A percentile compares a stretch with the other conserved stretches of the same genome.
phyloP scores from a whole-genome alignment of 164 flowering plant species.

The Liquidambar formosana region DNA sequence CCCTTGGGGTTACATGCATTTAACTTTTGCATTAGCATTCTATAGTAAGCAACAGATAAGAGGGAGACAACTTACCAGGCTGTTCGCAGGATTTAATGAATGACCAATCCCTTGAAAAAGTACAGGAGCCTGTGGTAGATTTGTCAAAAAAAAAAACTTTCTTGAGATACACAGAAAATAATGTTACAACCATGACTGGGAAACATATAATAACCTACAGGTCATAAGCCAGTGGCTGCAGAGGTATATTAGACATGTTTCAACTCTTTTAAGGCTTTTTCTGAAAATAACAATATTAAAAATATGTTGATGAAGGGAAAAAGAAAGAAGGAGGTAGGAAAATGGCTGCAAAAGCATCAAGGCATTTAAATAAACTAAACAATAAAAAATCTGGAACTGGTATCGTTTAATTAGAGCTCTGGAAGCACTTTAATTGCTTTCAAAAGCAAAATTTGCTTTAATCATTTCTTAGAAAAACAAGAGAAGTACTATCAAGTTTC shows the following conservation, averaged over 20 bases:
- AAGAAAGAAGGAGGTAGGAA: no score
- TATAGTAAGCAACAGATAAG: neutral
- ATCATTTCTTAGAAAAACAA: no score
- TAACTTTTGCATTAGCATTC: neutral
- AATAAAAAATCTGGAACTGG: no score
- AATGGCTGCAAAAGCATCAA: neutral
- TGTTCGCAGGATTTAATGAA: constrained; percentile 75
- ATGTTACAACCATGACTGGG: neutral
- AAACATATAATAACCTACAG: neutral
- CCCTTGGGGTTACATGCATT: no score
- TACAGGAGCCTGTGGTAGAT: constrained; percentile 75
- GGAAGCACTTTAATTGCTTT: no score
- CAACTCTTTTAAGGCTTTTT: no score
- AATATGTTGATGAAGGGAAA: no score
- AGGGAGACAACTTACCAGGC: constrained; percentile 48
- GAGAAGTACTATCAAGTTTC: no score
- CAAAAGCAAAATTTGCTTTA: no score
- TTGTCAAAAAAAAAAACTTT: neutral
- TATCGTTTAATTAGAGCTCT: no score
- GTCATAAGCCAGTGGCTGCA: neutral
- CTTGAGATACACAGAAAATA: neutral
- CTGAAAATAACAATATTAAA: no score
- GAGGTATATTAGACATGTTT: neutral
- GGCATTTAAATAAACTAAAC: neutral
- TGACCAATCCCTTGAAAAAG: constrained; percentile 93